These are phyloP conservation scores for Ceratobasidium papillatum DNA, from an alignment of 1,284 basidiomycete genomes.

Conservation along the genomic window DNA sequence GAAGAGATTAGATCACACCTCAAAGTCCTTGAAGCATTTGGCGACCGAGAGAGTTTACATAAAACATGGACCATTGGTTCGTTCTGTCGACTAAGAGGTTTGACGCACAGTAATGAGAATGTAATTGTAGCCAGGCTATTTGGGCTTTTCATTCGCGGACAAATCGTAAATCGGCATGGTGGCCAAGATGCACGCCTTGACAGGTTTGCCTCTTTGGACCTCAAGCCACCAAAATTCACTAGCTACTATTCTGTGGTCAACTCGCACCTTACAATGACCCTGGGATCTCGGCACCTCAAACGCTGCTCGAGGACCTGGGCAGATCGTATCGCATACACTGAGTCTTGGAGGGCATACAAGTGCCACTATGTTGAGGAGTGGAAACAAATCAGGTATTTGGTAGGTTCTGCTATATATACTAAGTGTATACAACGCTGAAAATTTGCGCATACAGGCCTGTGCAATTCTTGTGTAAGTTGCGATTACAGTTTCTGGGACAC, in stretches of 20 bases:
- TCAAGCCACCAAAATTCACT: not conserved
- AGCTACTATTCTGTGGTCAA: slow-evolving; percentile 10
- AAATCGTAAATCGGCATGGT: slow-evolving; percentile 18
- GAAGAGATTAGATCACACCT: not conserved
- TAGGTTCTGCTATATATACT: not conserved
- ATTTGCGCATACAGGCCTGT: not conserved
- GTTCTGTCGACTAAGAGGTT: not conserved
- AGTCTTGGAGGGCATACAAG: slow-evolving; percentile 33
- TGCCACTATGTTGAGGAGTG: slow-evolving; percentile 12
- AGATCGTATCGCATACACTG: slow-evolving; percentile 31
- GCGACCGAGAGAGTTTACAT: not conserved
- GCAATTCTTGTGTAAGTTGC: slow-evolving; percentile 9
- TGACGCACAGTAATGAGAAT: not conserved
- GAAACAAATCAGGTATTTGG: slow-evolving; percentile 18
- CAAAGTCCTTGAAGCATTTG: slow-evolving; percentile 1
- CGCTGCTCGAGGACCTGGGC: slow-evolving; percentile 26
- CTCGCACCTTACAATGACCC: not conserved
- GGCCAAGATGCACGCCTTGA: slow-evolving; percentile 25
- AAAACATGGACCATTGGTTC: slow-evolving; percentile 33
- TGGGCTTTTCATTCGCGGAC: slow-evolving; percentile 23
- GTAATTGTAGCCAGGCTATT: slow-evolving; percentile 4
- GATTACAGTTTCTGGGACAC: not conserved
- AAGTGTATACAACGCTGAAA: not conserved
- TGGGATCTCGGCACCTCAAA: slow-evolving; percentile 7
- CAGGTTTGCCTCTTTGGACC: slow-evolving; percentile 21